A percentile compares a stretch with the other conserved stretches of the same genome.
Evolutionary conservation across 352 stramenopile genomes (phyloP).

Genomic region (Albugo laibachii): DNA sequence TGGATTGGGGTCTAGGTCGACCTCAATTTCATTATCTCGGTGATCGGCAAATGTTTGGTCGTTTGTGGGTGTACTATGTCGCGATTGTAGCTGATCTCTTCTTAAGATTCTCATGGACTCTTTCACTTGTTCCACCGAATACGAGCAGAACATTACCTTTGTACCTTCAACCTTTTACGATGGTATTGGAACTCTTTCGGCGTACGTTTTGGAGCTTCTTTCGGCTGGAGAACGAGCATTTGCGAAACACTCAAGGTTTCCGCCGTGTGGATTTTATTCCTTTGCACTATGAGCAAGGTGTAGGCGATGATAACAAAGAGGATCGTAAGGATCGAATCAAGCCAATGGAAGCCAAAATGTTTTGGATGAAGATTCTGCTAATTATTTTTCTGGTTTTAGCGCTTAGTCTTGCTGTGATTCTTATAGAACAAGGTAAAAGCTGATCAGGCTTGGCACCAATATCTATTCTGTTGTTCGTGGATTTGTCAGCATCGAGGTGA

Average conservation of each 20-base stretch:
- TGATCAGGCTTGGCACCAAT: too few species aligned
- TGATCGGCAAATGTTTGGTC: slow-evolving; percentile 70
- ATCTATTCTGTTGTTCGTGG: too few species aligned
- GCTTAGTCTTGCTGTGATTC: slow-evolving; percentile 26
- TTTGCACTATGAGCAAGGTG: slow-evolving; percentile 58
- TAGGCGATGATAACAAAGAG: slow-evolving; percentile 20
- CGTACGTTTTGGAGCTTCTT: slow-evolving; percentile 80
- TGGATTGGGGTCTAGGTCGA: slow-evolving; percentile 71
- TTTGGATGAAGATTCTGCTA: slow-evolving; percentile 28
- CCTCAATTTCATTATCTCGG: slow-evolving; percentile 61
- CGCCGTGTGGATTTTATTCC: slow-evolving; percentile 67
- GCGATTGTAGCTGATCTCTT: slow-evolving; percentile 65
- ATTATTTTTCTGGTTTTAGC: slow-evolving; percentile 22
- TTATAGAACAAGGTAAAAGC: slow-evolving; percentile 8
- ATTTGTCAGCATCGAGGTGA: too few species aligned
- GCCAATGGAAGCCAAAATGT: slow-evolving; percentile 20
- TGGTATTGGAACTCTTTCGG: slow-evolving; percentile 67
- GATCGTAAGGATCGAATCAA: slow-evolving; percentile 6
- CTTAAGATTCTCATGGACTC: slow-evolving; percentile 61
- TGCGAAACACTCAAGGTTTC: slow-evolving; percentile 74
- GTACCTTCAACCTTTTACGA: slow-evolving; percentile 71
- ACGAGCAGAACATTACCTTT: slow-evolving; percentile 33
- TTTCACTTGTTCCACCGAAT: slow-evolving; percentile 55
- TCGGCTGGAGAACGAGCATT: slow-evolving; percentile 64
- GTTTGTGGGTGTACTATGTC: slow-evolving; percentile 59